A percentile compares a stretch with the other conserved stretches of the same genome.
These are phyloP conservation scores for Pestalotiopsis sp. DNA, from an alignment of 2,329 filamentous ascomycete species.

Conservation along the genomic window DNA sequence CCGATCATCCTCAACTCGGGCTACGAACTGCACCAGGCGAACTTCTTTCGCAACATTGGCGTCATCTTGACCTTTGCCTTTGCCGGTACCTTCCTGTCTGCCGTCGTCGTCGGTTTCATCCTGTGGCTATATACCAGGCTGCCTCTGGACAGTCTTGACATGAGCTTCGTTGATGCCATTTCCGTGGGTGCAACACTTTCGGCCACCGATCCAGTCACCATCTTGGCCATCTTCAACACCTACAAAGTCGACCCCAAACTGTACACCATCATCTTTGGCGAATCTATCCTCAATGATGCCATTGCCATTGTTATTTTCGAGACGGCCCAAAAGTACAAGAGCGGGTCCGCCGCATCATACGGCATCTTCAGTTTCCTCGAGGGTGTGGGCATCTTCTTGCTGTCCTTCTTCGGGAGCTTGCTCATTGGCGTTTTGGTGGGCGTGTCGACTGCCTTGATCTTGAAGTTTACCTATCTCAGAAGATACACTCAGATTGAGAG, in stretches of 20 bases:
- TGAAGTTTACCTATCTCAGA: constrained; percentile 94
- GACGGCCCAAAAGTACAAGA: constrained; percentile 90
- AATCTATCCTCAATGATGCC: constrained; percentile 96
- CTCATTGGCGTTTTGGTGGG: constrained; percentile 86
- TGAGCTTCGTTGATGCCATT: constrained; percentile 93
- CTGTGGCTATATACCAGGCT: constrained; percentile 87
- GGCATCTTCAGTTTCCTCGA: constrained; percentile 84
- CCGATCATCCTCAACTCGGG: constrained; percentile 97
- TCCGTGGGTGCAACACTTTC: constrained; percentile 95
- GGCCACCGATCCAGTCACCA: constrained; percentile 95
- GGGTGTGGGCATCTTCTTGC: constrained; percentile 89
- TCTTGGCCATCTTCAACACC: constrained; percentile 97
- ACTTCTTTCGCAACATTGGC: constrained; percentile 98
- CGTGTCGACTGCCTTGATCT: constrained; percentile 78
- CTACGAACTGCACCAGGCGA: constrained; percentile 96
- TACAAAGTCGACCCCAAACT: constrained; percentile 99
- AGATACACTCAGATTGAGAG: constrained; percentile 96
- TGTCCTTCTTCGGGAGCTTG: constrained; percentile 94
- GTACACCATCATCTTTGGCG: constrained; percentile 98
- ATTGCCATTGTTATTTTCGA: constrained; percentile 99
- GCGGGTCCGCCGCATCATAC: constrained; percentile 68
- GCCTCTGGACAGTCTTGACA: constrained; percentile 79
- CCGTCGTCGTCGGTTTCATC: constrained; percentile 87
- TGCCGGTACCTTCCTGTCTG: constrained; percentile 94
- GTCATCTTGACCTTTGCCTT: constrained; percentile 98